Evolutionary conservation across 345 rosid species (phyloP).

Genomic region (Sonneratia caseolaris): DNA sequence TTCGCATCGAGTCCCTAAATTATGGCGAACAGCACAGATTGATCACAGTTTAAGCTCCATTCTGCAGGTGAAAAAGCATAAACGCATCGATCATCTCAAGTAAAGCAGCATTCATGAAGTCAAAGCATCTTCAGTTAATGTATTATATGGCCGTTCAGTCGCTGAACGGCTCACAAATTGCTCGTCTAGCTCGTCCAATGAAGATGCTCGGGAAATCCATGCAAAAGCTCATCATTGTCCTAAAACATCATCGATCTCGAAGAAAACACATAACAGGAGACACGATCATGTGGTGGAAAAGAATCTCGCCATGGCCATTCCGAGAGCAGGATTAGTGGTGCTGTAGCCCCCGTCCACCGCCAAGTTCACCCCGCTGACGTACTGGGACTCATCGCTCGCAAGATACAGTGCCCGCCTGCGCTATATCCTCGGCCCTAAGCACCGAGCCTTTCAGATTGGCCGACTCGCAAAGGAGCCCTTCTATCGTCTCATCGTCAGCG

Average conservation of each 20-base stretch:
- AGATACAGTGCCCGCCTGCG: slow-evolving; percentile 80
- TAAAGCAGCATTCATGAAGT: too few species aligned
- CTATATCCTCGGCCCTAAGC: slow-evolving; percentile 52
- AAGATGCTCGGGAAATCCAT: too few species aligned
- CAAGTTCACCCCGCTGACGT: slow-evolving; percentile 80
- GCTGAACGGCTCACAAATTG: too few species aligned
- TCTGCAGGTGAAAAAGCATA: too few species aligned
- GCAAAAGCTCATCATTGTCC: too few species aligned
- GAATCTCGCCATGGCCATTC: background rate
- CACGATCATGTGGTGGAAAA: background rate
- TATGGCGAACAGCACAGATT: too few species aligned
- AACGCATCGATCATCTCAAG: too few species aligned
- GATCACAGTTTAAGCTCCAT: too few species aligned
- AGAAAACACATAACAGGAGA: too few species aligned
- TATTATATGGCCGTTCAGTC: too few species aligned
- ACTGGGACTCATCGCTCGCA: slow-evolving; percentile 76
- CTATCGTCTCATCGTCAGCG: slow-evolving; percentile 44
- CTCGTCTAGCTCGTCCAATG: too few species aligned
- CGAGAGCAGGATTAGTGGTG: background rate
- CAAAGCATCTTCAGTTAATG: too few species aligned
- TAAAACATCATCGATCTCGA: background rate
- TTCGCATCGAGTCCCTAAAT: background rate
- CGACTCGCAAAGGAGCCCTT: slow-evolving; percentile 55
- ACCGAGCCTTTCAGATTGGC: slow-evolving; percentile 54
- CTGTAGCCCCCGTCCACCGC: slow-evolving; percentile 69